Conservation (phyloP, 2,329 filamentous ascomycete genomes). For the Penicillium vulpinum region DNA sequence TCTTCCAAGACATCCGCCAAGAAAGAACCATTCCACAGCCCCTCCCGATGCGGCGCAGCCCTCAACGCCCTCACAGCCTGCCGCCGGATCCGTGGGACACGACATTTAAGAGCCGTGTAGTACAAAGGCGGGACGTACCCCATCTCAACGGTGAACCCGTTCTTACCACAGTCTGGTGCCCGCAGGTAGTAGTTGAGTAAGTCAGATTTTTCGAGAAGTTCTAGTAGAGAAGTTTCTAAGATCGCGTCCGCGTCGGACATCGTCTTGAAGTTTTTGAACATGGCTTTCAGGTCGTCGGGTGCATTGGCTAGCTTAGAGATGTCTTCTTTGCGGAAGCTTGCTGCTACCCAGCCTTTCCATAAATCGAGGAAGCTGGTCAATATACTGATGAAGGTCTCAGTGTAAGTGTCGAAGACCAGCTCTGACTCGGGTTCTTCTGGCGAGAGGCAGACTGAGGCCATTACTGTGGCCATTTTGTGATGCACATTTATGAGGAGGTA, state of each 20-base stretch:
- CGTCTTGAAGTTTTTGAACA: not conserved
- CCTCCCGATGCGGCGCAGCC: slow-evolving; percentile 18
- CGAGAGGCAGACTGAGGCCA: slow-evolving; percentile 31
- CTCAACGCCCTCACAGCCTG: slow-evolving; percentile 22
- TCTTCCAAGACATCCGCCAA: slow-evolving; percentile 17
- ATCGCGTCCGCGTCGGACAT: not conserved
- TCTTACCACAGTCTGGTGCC: not conserved
- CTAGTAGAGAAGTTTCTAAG: not conserved
- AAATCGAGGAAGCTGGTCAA: slow-evolving; percentile 13
- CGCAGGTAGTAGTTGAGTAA: not conserved
- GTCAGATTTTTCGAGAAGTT: not conserved
- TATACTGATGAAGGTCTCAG: slow-evolving; percentile 20
- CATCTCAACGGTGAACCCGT: slow-evolving; percentile 29
- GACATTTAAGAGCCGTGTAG: slow-evolving; percentile 36
- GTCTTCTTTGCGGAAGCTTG: slow-evolving; percentile 2
- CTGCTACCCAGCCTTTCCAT: slow-evolving; percentile 10
- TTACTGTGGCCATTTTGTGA: slow-evolving; percentile 48
- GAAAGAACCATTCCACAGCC: slow-evolving; percentile 20
- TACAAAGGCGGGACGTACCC: slow-evolving; percentile 37
- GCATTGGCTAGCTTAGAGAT: not conserved
- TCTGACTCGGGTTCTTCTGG: slow-evolving; percentile 24
- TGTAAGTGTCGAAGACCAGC: slow-evolving; percentile 26
- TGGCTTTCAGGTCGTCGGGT: not conserved
- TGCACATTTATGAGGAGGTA: slow-evolving; percentile 41
- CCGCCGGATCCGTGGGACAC: slow-evolving; percentile 30